Base-by-base conservation (phyloP, 768 basidiomycete genomes). In the Lactifluus piperatus region DNA sequence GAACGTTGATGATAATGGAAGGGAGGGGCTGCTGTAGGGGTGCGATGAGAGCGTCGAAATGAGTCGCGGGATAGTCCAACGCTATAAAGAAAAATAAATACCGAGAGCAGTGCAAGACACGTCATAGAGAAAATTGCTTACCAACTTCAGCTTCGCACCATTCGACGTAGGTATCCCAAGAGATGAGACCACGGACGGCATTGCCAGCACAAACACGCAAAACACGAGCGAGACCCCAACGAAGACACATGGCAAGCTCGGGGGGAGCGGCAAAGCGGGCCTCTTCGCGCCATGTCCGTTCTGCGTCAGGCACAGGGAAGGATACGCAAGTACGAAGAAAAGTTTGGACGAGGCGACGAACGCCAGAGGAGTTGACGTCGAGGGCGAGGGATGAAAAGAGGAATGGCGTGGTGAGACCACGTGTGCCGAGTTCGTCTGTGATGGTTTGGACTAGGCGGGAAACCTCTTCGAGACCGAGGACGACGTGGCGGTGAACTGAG, bases 371-470 rank as follows among this genome's bases (percentile, higher is more conserved):
- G 44, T 83, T n/a, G n/a, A n/a, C 77, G 67, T 97, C 94, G 61
- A 97, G 82, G 18, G 93, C 93, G 64, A 87, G 82, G 29, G 82
- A 83, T 36, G 90, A 91, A 75, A 97, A 95, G 62, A 97, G 84
- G 73, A 97, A 86, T 20, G 94, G 94, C 3, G 91, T 92, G 22
- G 86, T 85, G 60, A 97, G 79, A 10, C 77, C 88, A 66, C 88
- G 78, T 55, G 81, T 77, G 62, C 79, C 79, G 56, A 93, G 81
- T 72, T 90, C 88, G 53, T 81, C 77, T 48, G 82, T 79, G 56
- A 91, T 73, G 58, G 83, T 81, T 44, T 80, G 78, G n/a, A 91
- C 85, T 47, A 93, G 81, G 44, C 81, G 78, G 6, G 80, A 79
- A 41, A 88, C 80, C 67, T 90, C 81, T 52, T 86, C 82, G 16